Evolutionary conservation across 371 early-diverging fungal species (phyloP), one percentile per base, ranked within the genome.

Genomic region (Circinella umbellata): DNA sequence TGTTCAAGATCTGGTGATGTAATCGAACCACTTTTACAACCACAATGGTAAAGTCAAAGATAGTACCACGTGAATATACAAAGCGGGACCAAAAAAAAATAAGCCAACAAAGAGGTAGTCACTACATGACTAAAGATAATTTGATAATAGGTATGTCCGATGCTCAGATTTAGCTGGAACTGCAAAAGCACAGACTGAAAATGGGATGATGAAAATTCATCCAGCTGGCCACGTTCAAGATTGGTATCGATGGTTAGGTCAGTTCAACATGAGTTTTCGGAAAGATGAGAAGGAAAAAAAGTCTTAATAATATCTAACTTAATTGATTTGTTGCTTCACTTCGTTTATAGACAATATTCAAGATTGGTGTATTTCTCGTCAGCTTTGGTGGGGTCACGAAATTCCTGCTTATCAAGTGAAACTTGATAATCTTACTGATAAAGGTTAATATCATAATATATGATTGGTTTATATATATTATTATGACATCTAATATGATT

Each of bases 331-430:
- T 27, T 27, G 27, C 27, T 27, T 27, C 2, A 27, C 27, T 27
- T 27, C 15, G 10, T 11, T 68, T 18, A 68, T 67, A 80, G 93
- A 93, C 65, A 95, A 94, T 71, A 94, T 94, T 60, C 93, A 96
- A 75, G 99, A 99, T 80, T 99, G 99, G 99, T 99, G 98, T 70
- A 92, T 98, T 46, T 98, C 98, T 11, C 89, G 99, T 59, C 99
- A 99, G 80, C 80, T 99, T 60, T 99, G 99, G 99, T 99, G 99
- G 99, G 99, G 99, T 17, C 99, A 99, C 76, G 90, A 94, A 61
- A 93, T 99, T 68, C 99, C 99, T n/a, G 98, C 99, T 3, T 99
- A 98, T 82, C 88, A 86, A 38, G 80, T 97, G 57, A 75, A 76
- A 46, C 78, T 93, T 63, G 76, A 79, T 49, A 84, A 77, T 39